These are phyloP conservation scores for Thermochaetoides thermophila DNA, from an alignment of 495 filamentous ascomycete species.

Conservation along the genomic window DNA sequence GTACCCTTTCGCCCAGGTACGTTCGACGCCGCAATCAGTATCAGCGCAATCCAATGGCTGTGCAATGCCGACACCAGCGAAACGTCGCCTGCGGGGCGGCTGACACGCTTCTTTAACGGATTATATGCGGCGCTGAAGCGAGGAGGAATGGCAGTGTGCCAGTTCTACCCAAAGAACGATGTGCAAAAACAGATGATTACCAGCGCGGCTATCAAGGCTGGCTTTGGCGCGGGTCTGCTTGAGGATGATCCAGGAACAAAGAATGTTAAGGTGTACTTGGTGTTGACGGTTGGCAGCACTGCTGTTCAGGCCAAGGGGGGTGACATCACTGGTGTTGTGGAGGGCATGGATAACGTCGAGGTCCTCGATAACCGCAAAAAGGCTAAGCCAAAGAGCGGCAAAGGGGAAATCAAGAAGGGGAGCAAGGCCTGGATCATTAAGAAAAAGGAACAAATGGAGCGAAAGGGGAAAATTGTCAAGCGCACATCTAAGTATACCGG, in stretches of 20 bases:
- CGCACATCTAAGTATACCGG: conserved; percentile 82
- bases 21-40: conserved; percentile 90
- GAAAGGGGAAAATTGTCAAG: conserved; percentile 90
- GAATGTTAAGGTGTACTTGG: conserved; percentile 85
- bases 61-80: conserved; percentile 88
- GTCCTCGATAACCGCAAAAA: conserved; percentile 57
- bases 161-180: conserved; percentile 97
- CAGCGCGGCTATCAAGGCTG: conserved; percentile 73
- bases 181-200: conserved; percentile 83
- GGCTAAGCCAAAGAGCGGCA: conserved; percentile 29
- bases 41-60: conserved; percentile 92
- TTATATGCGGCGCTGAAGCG: conserved; percentile 71
- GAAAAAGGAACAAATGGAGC: conserved; percentile 92
- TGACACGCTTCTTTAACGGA: conserved; percentile 82
- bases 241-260: conserved; percentile 95
- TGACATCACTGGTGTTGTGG: conserved; percentile 77
- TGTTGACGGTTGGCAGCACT: conserved; percentile 76
- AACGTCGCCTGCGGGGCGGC: conserved; percentile 56
- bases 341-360: conserved; percentile 77
- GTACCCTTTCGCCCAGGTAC: conserved; percentile 84
- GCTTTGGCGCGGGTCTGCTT: conserved; percentile 86
- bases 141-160: conserved; percentile 83
- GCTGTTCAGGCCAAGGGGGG: conserved; percentile 45
- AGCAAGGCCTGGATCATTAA: conserved; percentile 79
- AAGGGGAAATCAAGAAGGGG: conserved; percentile 52